phyloP scores from a whole-genome alignment of 371 early-diverging fungal genomes.

The Mortierella sp. region DNA sequence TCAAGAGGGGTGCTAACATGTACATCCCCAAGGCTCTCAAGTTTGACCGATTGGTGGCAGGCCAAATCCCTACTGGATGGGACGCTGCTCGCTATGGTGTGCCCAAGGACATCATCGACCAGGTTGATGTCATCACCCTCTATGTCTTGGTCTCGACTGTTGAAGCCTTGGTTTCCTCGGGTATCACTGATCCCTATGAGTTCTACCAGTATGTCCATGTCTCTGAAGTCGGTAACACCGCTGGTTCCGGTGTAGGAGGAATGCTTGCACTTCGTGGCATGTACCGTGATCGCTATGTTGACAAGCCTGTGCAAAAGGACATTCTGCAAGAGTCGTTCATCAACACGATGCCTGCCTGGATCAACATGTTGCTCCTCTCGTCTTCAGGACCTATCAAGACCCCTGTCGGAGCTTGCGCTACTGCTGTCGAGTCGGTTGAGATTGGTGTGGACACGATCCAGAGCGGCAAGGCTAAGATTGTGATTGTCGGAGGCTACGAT shows the following conservation, averaged over 20 bases:
- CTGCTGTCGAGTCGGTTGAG: slow-evolving; percentile 92
- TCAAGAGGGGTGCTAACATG: slow-evolving; percentile 90
- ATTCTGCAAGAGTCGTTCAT: slow-evolving; percentile 96
- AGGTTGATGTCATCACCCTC: slow-evolving; percentile 92
- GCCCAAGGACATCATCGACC: slow-evolving; percentile 91
- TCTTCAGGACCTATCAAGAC: slow-evolving; percentile 97
- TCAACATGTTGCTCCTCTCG: slow-evolving; percentile 95
- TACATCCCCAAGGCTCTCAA: slow-evolving; percentile 95
- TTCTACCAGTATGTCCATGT: slow-evolving; percentile 97
- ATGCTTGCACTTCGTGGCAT: slow-evolving; percentile 81
- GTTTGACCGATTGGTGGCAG: slow-evolving; percentile 95
- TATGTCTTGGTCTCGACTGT: slow-evolving; percentile 92
- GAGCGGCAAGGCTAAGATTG: slow-evolving; percentile 93
- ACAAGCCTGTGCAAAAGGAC: slow-evolving; percentile 92
- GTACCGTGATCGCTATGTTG: slow-evolving; percentile 82
- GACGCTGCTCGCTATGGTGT: slow-evolving; percentile 92
- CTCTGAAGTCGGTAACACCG: slow-evolving; percentile 91
- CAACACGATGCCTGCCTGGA: slow-evolving; percentile 97
- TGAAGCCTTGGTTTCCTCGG: slow-evolving; percentile 91
- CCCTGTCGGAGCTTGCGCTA: slow-evolving; percentile 95
- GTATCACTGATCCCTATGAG: slow-evolving; percentile 97
- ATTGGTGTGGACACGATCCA: slow-evolving; percentile 92
- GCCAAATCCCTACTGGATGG: slow-evolving; percentile 97
- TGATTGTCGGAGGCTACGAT: slow-evolving; percentile 95
- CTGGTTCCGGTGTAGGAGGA: slow-evolving; percentile 93